Evolutionary conservation across 352 stramenopile species (phyloP).

Genomic region (Globisporangium emineosum): DNA sequence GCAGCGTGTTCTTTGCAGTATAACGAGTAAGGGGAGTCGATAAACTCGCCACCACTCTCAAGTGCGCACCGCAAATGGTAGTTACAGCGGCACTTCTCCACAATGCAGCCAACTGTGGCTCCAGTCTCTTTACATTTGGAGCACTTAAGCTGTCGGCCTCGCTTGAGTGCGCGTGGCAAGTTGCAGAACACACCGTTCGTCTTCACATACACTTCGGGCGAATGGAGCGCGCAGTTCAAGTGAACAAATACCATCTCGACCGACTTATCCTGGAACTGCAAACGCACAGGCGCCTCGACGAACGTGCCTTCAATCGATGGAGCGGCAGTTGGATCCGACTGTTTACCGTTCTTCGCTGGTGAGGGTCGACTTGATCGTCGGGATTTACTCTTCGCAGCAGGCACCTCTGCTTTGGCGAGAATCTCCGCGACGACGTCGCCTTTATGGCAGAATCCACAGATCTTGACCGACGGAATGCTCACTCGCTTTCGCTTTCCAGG

Average conservation of each 20-base stretch:
- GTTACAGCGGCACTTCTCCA: constrained; percentile 73
- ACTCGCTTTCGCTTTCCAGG: constrained; percentile 17
- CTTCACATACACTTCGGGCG: constrained; percentile 80
- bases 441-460: constrained; percentile 61
- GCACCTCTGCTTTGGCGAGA: neutral
- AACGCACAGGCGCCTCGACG: constrained; percentile 65
- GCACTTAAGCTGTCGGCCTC: constrained; percentile 74
- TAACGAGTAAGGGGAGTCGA: constrained; percentile 66
- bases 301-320: constrained; percentile 63
- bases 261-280: constrained; percentile 67
- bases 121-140: constrained; percentile 60
- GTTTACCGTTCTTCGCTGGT: constrained; percentile 10
- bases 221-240: constrained; percentile 81
- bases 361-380: constrained; percentile 13
- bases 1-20: constrained; percentile 68
- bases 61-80: constrained; percentile 79
- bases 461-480: constrained; percentile 24
- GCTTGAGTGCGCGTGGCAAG: constrained; percentile 69
- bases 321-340: constrained; percentile 17
- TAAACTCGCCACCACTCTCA: constrained; percentile 68
- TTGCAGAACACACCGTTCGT: constrained; percentile 80
- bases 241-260: constrained; percentile 71
- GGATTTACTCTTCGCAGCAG: constrained; percentile 14
- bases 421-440: constrained; percentile 33
- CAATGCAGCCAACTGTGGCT: constrained; percentile 74